Evolutionary conservation across 352 stramenopile species (phyloP), one percentile per base, ranked within the genome.

Genomic region (Aphanomyces cochlioides): DNA sequence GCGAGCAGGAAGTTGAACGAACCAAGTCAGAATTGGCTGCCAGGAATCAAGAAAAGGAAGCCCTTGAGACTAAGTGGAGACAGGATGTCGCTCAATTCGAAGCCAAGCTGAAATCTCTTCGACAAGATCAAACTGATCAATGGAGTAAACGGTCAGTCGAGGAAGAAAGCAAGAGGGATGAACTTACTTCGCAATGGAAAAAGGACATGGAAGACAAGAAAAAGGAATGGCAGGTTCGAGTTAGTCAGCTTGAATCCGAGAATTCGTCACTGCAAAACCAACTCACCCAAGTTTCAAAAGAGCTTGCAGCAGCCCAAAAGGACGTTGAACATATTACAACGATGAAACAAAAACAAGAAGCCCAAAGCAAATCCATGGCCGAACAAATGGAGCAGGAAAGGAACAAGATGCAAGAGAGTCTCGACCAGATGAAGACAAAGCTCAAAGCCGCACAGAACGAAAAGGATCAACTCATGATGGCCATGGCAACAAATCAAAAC

Each of bases 1-100:
- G 78, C 8, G 78, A 87, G 64, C 68, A 43, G 28, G 77, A 84
- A 7, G 5, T 80, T n/a, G 72, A 73, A 5, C 58, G 54, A 1
- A 47, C 74, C 12, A 66, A 57, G 4, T 67, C 66, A 0, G 76
- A 84, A 41, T n/a, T 79, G 2, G 68, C 74, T 40, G 21, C 47
- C 4, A 53, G 72, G 0, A 72, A 77, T 13, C 59, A 79, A 17
- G 77, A 80, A 4, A 78, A 78, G 13, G 72, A 79, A 4, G 54
- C 34, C 1, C 6, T 82, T 5, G 61, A 76, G 7, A 48, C 47
- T 5, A 78, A 78, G 53, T 3, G 66, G 2, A 67, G 67, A 10
- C 74, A 77, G 37, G 73, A 80, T 34, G 41, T 38, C 12, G 56
- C 72, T 7, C 73, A 85, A 47, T 54, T 69, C 7, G 63, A 69